Base-by-base conservation (phyloP, 2,329 filamentous ascomycete species). In the Claviceps capensis region DNA sequence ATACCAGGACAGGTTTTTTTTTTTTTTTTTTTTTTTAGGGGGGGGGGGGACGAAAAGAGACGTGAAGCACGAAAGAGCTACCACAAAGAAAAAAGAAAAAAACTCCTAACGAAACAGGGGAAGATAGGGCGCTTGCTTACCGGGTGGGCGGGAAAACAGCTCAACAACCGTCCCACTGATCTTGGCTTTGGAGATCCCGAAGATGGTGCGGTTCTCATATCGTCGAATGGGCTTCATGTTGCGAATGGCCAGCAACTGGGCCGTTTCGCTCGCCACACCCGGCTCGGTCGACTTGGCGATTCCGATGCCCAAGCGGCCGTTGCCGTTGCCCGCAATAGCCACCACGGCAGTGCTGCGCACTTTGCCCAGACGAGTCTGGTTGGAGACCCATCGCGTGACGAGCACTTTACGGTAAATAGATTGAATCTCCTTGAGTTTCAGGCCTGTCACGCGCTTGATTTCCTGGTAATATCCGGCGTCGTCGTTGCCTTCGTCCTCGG, bases 321-420 rank as follows among this genome's bases (percentile, higher is more conserved):
- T 79, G 53, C 81, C 78, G 69, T 97, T 95, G 50, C 93, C 93
- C 5, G 89, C 90, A 59, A 96, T 82, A 42, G 82, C 82, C 55
- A 97, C 71, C 60, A 81, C 76, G 62, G 91, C 94, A 42, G 76
- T 62, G 67, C 84, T 87, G 59, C 78, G 77, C 54, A 98, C 84
- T 76, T 97, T 98, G 65, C 93, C 93, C 69, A 98, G 81, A 73
- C 91, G 86, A 22, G 93, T 97, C 76, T 97, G 91, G 71, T 98
- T 97, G 58, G 80, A 75, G 54, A 98, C 93, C 42, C 70, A 69
- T 62, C 91, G 86, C 4, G 65, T 63, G 47, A 95, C 85, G 47
- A 98, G 71, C 47, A 77, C 74, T 76, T 94, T 95, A 57, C 79
- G 71, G 53, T 78, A 74, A 54, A 95, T 64, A 5, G 63, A 58